Base-by-base conservation (phyloP, 352 stramenopile species). In the Phytophthora macrochlamydospora region DNA sequence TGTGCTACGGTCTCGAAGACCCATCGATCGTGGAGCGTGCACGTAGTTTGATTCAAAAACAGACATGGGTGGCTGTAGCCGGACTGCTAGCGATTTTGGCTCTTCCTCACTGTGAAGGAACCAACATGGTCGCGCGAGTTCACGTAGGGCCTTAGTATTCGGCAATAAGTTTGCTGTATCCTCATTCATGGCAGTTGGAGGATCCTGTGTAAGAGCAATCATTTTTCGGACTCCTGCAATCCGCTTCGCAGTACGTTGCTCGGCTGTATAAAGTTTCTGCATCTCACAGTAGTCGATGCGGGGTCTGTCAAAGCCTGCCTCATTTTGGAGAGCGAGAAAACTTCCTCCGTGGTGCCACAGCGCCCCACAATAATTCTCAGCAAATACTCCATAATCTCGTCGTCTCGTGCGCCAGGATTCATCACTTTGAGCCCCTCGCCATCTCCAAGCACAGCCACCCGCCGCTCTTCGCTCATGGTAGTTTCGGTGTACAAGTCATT, bases 361-460 rank as follows among this genome's bases (percentile, higher is more conserved):
- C 62, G 59, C 0, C 59, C 49, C 12, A 92, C 71, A 38, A 91
- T 69, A 32, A 85, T 61, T 28, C 84, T 78, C 43, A 92, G 58
- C 2, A 92, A 50, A 51, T 78, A 90, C 40, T 91, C 84, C 54
- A 72, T 81, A 7, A 85, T 65, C 46, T 92, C 84, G 53, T 89
- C 73, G 40, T 92, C 84, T 12, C 73, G 56, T 1, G 73, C 73
- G 32, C 78, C 77, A 12, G 67, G 56, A 1, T 68, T 67, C 0
- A 71, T 58, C 6, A 66, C 58, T 51, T 85, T 85, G 1, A 91
- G 55, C 13, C 83, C 65, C 24, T 69, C 35, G 2, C 62, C 62
- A 44, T 78, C 69, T 4, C 81, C 81, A 18, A 89, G 46, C 2
- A 85, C 48, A 43, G 76, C 72, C 7, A 83, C 59, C 4, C 60